Evolutionary conservation across 768 basidiomycete genomes (phyloP).

Genomic region (Tulasnella sp.): DNA sequence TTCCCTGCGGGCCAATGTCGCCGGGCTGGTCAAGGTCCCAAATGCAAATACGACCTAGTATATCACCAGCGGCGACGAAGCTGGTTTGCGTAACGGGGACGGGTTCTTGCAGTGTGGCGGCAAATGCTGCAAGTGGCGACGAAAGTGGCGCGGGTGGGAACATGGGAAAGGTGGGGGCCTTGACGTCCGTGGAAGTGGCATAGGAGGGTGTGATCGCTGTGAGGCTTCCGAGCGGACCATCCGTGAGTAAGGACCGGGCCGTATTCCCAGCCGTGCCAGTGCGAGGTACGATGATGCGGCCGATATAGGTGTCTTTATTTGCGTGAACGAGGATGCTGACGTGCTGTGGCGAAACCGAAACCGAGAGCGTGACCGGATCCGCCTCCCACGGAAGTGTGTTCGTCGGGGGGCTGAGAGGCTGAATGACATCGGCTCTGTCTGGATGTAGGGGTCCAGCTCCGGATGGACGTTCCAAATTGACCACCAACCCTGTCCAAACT

Average conservation of each 20-base stretch:
- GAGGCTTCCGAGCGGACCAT: constrained; percentile 50
- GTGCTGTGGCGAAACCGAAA: not conserved
- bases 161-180: not conserved
- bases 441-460: not conserved
- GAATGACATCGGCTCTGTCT: not conserved
- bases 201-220: constrained; percentile 47
- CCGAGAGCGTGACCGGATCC: not conserved
- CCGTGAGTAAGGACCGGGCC: constrained; percentile 47
- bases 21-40: constrained; percentile 26
- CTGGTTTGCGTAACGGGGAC: constrained; percentile 40
- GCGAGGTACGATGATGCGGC: constrained; percentile 39
- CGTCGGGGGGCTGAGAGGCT: not conserved
- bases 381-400: not conserved
- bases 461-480: not conserved
- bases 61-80: constrained; percentile 61
- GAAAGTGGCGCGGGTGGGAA: constrained; percentile 2
- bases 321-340: constrained; percentile 51
- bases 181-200: constrained; percentile 35
- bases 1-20: not conserved
- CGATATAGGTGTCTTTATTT: constrained; percentile 49
- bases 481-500: constrained; percentile 49
- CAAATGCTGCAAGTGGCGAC: constrained; percentile 16
- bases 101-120: not conserved
- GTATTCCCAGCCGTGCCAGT: constrained; percentile 30
- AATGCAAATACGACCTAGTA: constrained; percentile 13